Evolutionary conservation across 2,329 filamentous ascomycete genomes (phyloP).

Genomic region (Exophiala dermatitidis): DNA sequence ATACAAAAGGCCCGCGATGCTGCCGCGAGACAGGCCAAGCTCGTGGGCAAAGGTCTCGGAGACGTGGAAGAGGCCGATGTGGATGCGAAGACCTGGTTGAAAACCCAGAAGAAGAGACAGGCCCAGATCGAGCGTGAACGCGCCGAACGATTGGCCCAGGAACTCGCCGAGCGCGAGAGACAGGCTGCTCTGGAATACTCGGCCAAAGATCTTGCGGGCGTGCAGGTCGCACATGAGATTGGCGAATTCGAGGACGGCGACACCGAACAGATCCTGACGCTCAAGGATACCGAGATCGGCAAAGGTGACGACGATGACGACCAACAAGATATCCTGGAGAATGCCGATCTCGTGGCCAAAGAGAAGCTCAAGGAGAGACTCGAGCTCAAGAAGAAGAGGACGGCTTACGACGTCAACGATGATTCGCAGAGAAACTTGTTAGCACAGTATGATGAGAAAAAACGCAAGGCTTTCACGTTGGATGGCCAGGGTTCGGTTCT

Average conservation of each 20-base stretch:
- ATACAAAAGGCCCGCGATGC: slow-evolving; percentile 82
- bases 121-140: slow-evolving; percentile 76
- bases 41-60: slow-evolving; percentile 78
- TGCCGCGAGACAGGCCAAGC: slow-evolving; percentile 64
- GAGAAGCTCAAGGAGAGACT: slow-evolving; percentile 56
- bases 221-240: slow-evolving; percentile 85
- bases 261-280: slow-evolving; percentile 73
- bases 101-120: slow-evolving; percentile 84
- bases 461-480: slow-evolving; percentile 78
- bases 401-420: slow-evolving; percentile 80
- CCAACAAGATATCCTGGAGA: slow-evolving; percentile 73
- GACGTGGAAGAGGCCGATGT: slow-evolving; percentile 61
- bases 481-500: slow-evolving; percentile 66
- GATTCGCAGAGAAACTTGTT: slow-evolving; percentile 65
- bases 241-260: slow-evolving; percentile 62
- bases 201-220: slow-evolving; percentile 75
- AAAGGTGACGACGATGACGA: slow-evolving; percentile 63
- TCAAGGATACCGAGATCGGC: slow-evolving; percentile 80
- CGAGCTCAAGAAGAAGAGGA: slow-evolving; percentile 91
- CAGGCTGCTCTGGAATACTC: slow-evolving; percentile 68
- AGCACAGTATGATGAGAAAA: slow-evolving; percentile 93
- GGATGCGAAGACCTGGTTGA: slow-evolving; percentile 80
- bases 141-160: slow-evolving; percentile 62
- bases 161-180: slow-evolving; percentile 68
- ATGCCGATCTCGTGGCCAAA: slow-evolving; percentile 37